A percentile compares a stretch with the other conserved stretches of the same genome.
These are phyloP conservation scores for Wickerhamomyces xylosicus DNA, from an alignment of 805 yeast genomes.

Conservation along the genomic window DNA sequence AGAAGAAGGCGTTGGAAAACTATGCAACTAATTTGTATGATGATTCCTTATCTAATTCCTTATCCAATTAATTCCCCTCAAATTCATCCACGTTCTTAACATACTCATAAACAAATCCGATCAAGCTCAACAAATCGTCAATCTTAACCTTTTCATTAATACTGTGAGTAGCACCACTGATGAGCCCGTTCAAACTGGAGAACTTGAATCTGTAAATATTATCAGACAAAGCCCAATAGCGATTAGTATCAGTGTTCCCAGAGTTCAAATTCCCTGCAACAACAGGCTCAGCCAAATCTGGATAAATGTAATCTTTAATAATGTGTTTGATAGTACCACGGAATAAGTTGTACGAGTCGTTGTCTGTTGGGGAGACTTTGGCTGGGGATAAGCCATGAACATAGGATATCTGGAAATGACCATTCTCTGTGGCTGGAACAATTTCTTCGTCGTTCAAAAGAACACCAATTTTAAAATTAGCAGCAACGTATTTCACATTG, in stretches of 20 bases:
- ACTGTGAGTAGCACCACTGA: conserved; percentile 35
- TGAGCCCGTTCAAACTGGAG: conserved; percentile 25
- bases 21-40: too few relatives aligned
- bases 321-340: conserved; percentile 56
- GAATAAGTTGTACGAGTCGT: conserved; percentile 41
- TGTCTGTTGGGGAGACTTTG: conserved; percentile 37
- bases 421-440: conserved; percentile 20
- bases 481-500: conserved; percentile 28
- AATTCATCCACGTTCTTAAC: conserved; percentile 31
- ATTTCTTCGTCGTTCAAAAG: conserved; percentile 26
- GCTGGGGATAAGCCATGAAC: conserved; percentile 35
- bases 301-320: conserved; percentile 40
- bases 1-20: too few relatives aligned
- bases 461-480: conserved; percentile 23
- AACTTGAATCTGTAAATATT: conserved; percentile 57
- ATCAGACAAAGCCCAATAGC: conserved; percentile 51
- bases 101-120: conserved; percentile 41
- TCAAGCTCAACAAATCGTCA: conserved; percentile 40
- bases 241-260: conserved; percentile 63
- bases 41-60: too few relatives aligned
- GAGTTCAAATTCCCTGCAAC: conserved; percentile 53
- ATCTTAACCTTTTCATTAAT: conserved; percentile 46
- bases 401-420: conserved; percentile 25
- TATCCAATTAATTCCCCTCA: not conserved
- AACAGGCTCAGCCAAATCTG: conserved; percentile 24